A percentile compares a stretch with the other conserved stretches of the same genome.
phyloP scores from a whole-genome alignment of 2,329 filamentous ascomycete genomes.

The Fusarium buharicum region DNA sequence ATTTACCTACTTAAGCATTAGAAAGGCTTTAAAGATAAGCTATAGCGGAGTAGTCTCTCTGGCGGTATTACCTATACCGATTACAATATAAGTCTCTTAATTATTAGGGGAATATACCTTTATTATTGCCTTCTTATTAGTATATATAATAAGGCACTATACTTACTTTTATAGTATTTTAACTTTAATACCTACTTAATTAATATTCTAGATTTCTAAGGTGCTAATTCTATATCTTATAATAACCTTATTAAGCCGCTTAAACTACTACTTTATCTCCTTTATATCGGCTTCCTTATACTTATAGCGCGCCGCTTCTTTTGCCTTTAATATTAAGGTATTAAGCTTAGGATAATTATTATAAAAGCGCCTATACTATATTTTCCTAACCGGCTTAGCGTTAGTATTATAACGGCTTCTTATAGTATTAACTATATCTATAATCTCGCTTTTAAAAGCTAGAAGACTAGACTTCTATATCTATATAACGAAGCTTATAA shows the following conservation, averaged over 20 bases:
- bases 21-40: slow-evolving; percentile 6
- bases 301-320: background rate
- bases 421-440: background rate
- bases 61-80: background rate
- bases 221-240: background rate
- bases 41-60: slow-evolving; percentile 1
- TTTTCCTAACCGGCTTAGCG: background rate
- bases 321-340: slow-evolving; percentile 5
- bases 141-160: background rate
- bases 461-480: background rate
- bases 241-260: background rate
- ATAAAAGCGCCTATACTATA: slow-evolving; percentile 6
- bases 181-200: background rate
- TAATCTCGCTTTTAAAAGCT: background rate
- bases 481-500: background rate
- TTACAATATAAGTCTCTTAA: background rate
- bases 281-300: slow-evolving; percentile 1
- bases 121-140: background rate
- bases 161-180: background rate
- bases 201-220: background rate
- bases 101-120: background rate
- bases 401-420: background rate
- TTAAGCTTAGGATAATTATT: slow-evolving; percentile 9
- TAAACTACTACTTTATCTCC: slow-evolving; percentile 1
- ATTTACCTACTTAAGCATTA: background rate